Percentiles rank a stretch among this genome's conserved stretches.
Conservation (phyloP, 2,329 filamentous ascomycete species). For the Cryphonectria parasitica region DNA sequence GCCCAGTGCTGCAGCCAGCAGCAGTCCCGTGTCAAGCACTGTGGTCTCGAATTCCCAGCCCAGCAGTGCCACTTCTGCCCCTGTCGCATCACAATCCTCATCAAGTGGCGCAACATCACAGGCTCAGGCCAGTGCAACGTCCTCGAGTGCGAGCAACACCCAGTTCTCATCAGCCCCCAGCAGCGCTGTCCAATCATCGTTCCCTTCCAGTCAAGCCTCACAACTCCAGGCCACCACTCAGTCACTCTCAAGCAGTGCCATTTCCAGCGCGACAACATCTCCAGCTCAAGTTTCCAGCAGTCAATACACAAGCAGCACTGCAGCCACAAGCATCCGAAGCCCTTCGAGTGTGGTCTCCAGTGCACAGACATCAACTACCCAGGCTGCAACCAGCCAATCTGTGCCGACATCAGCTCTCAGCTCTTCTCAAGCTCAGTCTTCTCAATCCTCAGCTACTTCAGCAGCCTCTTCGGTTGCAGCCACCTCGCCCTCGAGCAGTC, state of each 20-base stretch:
- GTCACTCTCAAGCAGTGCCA: not conserved
- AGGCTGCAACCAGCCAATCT: not conserved
- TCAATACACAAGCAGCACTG: not conserved
- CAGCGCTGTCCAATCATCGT: not conserved
- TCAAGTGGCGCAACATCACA: not conserved
- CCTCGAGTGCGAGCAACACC: not conserved
- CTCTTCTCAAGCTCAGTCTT: not conserved
- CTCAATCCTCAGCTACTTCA: not conserved
- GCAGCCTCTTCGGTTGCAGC: not conserved
- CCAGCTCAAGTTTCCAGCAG: not conserved
- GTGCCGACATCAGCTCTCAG: not conserved
- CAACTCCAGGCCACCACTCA: not conserved
- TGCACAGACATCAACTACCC: not conserved
- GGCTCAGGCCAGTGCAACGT: not conserved
- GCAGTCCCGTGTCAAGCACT: not conserved
- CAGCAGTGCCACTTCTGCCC: constrained; percentile 1
- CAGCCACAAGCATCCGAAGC: not conserved
- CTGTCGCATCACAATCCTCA: not conserved
- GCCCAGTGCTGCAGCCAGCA: not conserved
- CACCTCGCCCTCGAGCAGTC: not conserved
- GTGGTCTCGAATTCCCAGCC: not conserved
- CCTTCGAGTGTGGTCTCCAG: not conserved
- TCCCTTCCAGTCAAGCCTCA: not conserved
- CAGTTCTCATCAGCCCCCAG: not conserved
- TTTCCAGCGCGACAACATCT: not conserved